phyloP scores from a whole-genome alignment of 805 yeast genomes.

The Pichia deserticola region DNA sequence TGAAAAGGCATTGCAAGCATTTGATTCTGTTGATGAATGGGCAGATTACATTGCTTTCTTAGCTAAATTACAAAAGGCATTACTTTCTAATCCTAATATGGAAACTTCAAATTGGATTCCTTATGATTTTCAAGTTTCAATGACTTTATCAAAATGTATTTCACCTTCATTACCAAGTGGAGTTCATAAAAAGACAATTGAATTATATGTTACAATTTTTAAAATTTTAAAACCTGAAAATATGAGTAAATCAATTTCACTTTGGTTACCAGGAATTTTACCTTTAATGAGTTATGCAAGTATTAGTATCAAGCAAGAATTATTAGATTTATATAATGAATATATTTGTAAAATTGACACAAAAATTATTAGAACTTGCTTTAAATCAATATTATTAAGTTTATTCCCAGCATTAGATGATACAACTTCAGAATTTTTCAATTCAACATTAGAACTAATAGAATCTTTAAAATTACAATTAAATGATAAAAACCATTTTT shows the following conservation, averaged over 20 bases:
- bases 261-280: constrained; percentile 91
- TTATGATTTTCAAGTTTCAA: constrained; percentile 54
- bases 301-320: constrained; percentile 75
- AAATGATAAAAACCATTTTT: constrained; percentile 66
- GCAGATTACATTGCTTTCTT: constrained; percentile 93
- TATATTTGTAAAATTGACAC: constrained; percentile 49
- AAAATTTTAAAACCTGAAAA: constrained; percentile 48
- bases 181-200: constrained; percentile 84
- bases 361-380: constrained; percentile 40
- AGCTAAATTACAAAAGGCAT: constrained; percentile 67
- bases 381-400: constrained; percentile 66
- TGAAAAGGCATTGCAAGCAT: constrained; percentile 63
- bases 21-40: constrained; percentile 90
- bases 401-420: constrained; percentile 88
- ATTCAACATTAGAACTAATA: constrained; percentile 49
- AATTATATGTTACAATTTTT: constrained; percentile 67
- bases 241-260: constrained; percentile 46
- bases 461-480: constrained; percentile 51
- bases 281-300: constrained; percentile 87
- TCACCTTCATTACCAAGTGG: constrained; percentile 86
- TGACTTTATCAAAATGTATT: constrained; percentile 68
- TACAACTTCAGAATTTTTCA: constrained; percentile 78
- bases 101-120: constrained; percentile 54
- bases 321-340: constrained; percentile 54
- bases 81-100: constrained; percentile 41